A percentile compares a stretch with the other conserved stretches of the same genome.
phyloP scores from a whole-genome alignment of 208 protist genomes.

The Naegleria lovaniensis region DNA sequence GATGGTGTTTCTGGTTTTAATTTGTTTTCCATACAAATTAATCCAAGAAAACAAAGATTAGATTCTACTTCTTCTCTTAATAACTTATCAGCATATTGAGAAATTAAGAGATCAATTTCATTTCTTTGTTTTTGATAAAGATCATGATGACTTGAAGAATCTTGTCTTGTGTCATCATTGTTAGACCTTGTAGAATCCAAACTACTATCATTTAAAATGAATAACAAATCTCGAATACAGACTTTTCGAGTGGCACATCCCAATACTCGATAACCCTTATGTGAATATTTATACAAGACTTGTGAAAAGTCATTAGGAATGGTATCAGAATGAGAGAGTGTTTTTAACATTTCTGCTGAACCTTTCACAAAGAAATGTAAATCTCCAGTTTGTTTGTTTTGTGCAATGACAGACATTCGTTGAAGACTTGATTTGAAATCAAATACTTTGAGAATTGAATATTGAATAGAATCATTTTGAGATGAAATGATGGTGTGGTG shows the following conservation, averaged over 20 bases:
- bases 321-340: slow-evolving; percentile 40
- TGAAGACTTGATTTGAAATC: slow-evolving; percentile 51
- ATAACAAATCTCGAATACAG: background rate
- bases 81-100: background rate
- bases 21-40: slow-evolving; percentile 61
- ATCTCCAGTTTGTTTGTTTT: slow-evolving; percentile 11
- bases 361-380: slow-evolving; percentile 49
- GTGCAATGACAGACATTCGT: slow-evolving; percentile 53
- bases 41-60: slow-evolving; percentile 51
- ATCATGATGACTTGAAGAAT: no score
- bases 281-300: slow-evolving; percentile 40
- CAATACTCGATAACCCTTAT: slow-evolving; percentile 54
- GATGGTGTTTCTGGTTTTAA: slow-evolving; percentile 50
- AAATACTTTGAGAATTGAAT: slow-evolving; percentile 44
- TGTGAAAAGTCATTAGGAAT: slow-evolving; percentile 48
- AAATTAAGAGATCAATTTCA: background rate
- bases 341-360: slow-evolving; percentile 51
- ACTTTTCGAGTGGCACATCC: slow-evolving; percentile 35
- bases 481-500: background rate
- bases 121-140: no score
- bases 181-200: background rate
- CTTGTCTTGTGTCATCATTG: no score
- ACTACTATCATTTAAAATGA: background rate
- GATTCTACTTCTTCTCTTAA: slow-evolving; percentile 44
- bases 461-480: background rate